Percentiles rank a stretch among this genome's conserved stretches.
Conservation (phyloP, 2,329 filamentous ascomycete genomes). For the Neofusicoccum cordaticola region DNA sequence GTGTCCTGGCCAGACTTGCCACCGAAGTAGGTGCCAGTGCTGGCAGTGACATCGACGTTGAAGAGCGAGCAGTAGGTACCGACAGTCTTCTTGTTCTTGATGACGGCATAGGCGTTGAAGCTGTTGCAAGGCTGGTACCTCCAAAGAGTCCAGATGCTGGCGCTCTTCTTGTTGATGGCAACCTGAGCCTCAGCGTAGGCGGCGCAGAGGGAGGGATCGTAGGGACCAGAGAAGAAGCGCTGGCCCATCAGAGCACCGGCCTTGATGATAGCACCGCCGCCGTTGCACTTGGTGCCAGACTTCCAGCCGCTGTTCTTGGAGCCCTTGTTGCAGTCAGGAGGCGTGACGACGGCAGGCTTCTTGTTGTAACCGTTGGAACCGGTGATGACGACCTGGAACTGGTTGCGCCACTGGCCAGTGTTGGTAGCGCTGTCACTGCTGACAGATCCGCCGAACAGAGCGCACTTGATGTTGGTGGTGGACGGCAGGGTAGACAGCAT, state of each 20-base stretch:
- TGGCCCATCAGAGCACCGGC: slow-evolving; percentile 29
- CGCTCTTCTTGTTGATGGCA: not conserved
- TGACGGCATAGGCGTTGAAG: slow-evolving; percentile 34
- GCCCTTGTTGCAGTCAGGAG: slow-evolving; percentile 14
- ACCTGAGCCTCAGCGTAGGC: slow-evolving; percentile 23
- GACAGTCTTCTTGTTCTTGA: slow-evolving; percentile 23
- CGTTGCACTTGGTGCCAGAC: slow-evolving; percentile 21
- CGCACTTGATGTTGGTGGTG: slow-evolving; percentile 30
- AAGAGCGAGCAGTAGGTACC: slow-evolving; percentile 28
- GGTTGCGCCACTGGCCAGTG: slow-evolving; percentile 24
- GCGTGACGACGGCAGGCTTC: not conserved
- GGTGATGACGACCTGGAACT: slow-evolving; percentile 22
- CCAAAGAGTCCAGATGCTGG: not conserved
- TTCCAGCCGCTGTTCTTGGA: slow-evolving; percentile 15
- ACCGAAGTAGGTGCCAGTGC: not conserved
- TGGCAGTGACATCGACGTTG: not conserved
- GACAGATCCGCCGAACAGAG: slow-evolving; percentile 28
- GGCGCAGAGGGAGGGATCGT: slow-evolving; percentile 31
- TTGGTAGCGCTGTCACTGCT: slow-evolving; percentile 24
- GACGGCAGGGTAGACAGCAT: slow-evolving; percentile 17
- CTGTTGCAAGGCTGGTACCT: slow-evolving; percentile 29
- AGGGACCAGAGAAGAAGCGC: slow-evolving; percentile 29
- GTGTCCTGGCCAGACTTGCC: not conserved
- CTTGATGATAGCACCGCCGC: slow-evolving; percentile 29
- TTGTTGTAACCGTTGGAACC: slow-evolving; percentile 25